A percentile compares a stretch with the other conserved stretches of the same genome.
Conservation (phyloP, 768 basidiomycete genomes). For the Kwoniella sp. region DNA sequence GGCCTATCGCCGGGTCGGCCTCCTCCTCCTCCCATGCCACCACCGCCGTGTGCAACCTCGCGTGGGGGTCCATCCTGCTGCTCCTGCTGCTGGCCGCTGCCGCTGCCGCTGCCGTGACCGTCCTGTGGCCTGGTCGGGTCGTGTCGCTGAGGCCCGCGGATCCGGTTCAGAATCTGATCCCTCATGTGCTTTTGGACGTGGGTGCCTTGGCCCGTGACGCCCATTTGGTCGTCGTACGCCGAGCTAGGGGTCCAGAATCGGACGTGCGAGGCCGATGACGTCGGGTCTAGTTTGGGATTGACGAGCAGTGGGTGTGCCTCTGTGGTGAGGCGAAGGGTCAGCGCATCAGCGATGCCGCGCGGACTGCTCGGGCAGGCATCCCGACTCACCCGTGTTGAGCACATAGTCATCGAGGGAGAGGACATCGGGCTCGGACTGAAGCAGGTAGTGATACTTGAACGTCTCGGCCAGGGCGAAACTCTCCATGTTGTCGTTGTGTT, state of each 20-base stretch:
- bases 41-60: slow-evolving; percentile 14
- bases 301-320: slow-evolving; percentile 49
- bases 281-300: slow-evolving; percentile 26
- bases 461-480: slow-evolving; percentile 52
- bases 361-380: too few species aligned
- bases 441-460: slow-evolving; percentile 50
- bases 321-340: background rate
- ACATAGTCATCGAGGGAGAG: slow-evolving; percentile 51
- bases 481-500: slow-evolving; percentile 45
- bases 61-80: background rate
- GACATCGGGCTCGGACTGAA: slow-evolving; percentile 47
- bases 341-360: background rate
- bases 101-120: slow-evolving; percentile 3
- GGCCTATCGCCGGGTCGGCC: slow-evolving; percentile 28
- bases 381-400: slow-evolving; percentile 46
- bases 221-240: slow-evolving; percentile 22
- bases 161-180: slow-evolving; percentile 9
- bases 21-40: slow-evolving; percentile 43
- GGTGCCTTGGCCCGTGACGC: slow-evolving; percentile 39
- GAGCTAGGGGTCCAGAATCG: slow-evolving; percentile 31
- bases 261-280: slow-evolving; percentile 5
- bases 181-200: slow-evolving; percentile 41
- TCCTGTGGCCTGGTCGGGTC: background rate
- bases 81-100: slow-evolving; percentile 7
- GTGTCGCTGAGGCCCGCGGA: background rate